phyloP scores from a whole-genome alignment of 345 rosid species.

The Lepidium didymum region DNA sequence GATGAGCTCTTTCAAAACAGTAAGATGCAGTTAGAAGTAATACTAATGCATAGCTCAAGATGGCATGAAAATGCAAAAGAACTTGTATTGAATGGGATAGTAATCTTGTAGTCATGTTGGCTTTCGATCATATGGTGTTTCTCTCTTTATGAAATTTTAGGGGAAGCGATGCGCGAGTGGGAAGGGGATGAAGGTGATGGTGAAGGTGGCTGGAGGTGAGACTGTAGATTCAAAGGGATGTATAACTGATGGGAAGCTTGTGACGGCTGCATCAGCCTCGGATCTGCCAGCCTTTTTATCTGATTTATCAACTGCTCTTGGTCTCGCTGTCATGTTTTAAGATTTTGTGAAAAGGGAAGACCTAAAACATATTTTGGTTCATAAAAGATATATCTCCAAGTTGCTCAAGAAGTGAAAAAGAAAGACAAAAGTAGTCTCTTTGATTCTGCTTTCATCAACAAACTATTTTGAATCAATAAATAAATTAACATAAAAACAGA shows the following conservation, averaged over 20 bases:
- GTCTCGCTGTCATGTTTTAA: conserved; percentile 33
- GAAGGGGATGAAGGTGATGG: conserved; percentile 39
- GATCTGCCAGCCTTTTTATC: conserved; percentile 36
- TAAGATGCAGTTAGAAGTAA: background rate
- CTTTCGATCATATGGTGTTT: background rate
- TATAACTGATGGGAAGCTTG: conserved; percentile 35
- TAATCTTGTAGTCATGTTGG: background rate
- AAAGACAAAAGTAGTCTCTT: background rate
- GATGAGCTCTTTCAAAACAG: background rate
- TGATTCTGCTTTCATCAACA: background rate
- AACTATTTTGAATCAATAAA: conserved; percentile 1
- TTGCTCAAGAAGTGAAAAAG: background rate
- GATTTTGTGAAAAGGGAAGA: background rate
- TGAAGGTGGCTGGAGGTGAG: conserved; percentile 43
- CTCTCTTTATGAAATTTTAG: conserved; percentile 1
- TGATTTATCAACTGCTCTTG: conserved; percentile 29
- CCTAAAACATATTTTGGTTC: background rate
- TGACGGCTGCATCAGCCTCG: conserved; percentile 40
- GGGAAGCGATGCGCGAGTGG: conserved; percentile 31
- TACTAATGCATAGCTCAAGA: background rate
- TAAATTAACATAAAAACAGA: background rate
- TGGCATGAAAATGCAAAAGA: background rate
- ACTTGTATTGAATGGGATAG: background rate
- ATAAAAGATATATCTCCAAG: background rate
- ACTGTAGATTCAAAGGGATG: conserved; percentile 30